Conservation (phyloP, 2,329 filamentous ascomycete genomes). For the Verticillium zaregamsianum region DNA sequence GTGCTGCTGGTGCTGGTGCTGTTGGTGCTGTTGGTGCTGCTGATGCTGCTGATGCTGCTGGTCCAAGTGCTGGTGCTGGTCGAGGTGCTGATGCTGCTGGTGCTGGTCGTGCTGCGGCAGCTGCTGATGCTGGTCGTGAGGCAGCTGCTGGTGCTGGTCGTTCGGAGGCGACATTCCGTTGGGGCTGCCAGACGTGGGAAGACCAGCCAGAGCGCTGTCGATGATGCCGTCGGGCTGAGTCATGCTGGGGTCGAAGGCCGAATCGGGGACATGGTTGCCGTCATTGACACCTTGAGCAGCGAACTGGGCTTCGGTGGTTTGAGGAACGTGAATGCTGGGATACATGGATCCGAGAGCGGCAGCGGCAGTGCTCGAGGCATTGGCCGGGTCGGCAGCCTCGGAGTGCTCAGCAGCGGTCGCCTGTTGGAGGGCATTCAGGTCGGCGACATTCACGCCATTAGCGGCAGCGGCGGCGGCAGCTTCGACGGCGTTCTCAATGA, state of each 20-base stretch:
- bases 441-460: conserved; percentile 43
- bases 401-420: conserved; percentile 43
- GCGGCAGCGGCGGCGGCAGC: conserved; percentile 30
- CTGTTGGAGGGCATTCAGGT: conserved; percentile 54
- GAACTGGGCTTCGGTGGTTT: conserved; percentile 56
- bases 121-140: neutral
- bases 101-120: conserved; percentile 8
- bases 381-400: conserved; percentile 44
- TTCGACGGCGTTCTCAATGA: conserved; percentile 52
- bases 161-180: conserved; percentile 7
- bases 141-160: neutral
- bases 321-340: conserved; percentile 54
- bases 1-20: conserved; percentile 25
- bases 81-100: conserved; percentile 6
- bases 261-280: conserved; percentile 26
- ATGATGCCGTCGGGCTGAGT: conserved; percentile 29
- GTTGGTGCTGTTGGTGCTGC: conserved; percentile 13
- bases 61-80: conserved; percentile 12
- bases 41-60: conserved; percentile 24
- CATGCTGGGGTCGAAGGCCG: conserved; percentile 30
- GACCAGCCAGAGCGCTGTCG: neutral
- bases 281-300: conserved; percentile 44
- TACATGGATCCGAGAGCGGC: conserved; percentile 56
- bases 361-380: conserved; percentile 55
- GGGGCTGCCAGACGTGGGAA: conserved; percentile 6